phyloP scores from a whole-genome alignment of 2,329 filamentous ascomycete genomes.

The Exophiala dermatitidis region DNA sequence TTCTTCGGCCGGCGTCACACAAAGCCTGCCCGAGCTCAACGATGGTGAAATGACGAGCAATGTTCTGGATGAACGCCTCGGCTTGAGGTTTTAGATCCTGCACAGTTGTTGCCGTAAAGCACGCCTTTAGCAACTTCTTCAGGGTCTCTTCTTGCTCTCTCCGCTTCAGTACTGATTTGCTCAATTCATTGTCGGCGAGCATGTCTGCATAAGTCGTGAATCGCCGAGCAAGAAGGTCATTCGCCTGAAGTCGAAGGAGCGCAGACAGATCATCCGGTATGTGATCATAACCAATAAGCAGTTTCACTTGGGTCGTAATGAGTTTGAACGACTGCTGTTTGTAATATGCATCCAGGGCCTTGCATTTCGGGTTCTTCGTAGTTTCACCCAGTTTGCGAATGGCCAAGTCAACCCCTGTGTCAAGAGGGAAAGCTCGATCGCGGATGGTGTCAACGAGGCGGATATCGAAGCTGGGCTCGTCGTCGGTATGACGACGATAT shows the following conservation, averaged over 20 bases:
- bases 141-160: slow-evolving; percentile 72
- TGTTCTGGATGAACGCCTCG: slow-evolving; percentile 64
- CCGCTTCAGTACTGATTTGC: slow-evolving; percentile 81
- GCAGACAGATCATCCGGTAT: slow-evolving; percentile 84
- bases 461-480: slow-evolving; percentile 78
- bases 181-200: slow-evolving; percentile 68
- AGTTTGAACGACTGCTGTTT: slow-evolving; percentile 88
- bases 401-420: slow-evolving; percentile 79
- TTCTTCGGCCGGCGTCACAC: slow-evolving; percentile 67
- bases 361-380: slow-evolving; percentile 55
- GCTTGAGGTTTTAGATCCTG: slow-evolving; percentile 73
- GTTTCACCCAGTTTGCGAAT: slow-evolving; percentile 80
- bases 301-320: slow-evolving; percentile 80
- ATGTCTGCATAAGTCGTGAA: slow-evolving; percentile 59
- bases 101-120: slow-evolving; percentile 77
- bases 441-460: slow-evolving; percentile 82
- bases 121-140: slow-evolving; percentile 80
- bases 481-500: slow-evolving; percentile 80
- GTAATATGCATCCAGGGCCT: slow-evolving; percentile 72
- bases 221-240: slow-evolving; percentile 70
- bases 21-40: slow-evolving; percentile 84
- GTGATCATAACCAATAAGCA: slow-evolving; percentile 79
- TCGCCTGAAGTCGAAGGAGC: slow-evolving; percentile 77
- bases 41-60: slow-evolving; percentile 84
- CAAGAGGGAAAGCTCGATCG: slow-evolving; percentile 78